Conservation (phyloP, 2,329 filamentous ascomycete genomes). For the Epichloe sp. region DNA sequence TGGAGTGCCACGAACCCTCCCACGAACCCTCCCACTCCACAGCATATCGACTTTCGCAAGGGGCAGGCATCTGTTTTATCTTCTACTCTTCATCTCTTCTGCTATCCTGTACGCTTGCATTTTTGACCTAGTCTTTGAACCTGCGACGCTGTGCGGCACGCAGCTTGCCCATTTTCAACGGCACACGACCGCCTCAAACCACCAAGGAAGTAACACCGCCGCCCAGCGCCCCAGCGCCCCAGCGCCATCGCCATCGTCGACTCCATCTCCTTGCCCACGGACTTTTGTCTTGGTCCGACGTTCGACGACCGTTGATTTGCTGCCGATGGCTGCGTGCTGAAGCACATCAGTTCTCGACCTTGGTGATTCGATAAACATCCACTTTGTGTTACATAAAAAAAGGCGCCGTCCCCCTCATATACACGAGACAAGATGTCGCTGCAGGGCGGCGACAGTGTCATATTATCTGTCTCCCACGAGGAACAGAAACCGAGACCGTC, state of each 20-base stretch:
- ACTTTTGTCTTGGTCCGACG: not conserved
- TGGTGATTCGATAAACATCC: not conserved
- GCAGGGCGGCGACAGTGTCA: slow-evolving; percentile 17
- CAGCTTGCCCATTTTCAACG: not conserved
- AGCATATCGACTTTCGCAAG: not conserved
- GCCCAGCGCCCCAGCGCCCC: too few relatives aligned
- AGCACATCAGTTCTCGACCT: not conserved
- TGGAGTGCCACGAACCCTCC: not conserved
- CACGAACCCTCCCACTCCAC: not conserved
- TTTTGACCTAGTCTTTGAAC: not conserved
- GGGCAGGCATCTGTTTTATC: not conserved
- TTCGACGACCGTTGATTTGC: not conserved
- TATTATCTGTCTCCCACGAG: slow-evolving; percentile 12
- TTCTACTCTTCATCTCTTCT: not conserved
- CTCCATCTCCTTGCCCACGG: not conserved
- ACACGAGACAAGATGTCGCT: slow-evolving; percentile 20
- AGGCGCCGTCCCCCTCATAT: not conserved
- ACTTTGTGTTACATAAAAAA: not conserved
- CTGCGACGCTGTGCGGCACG: slow-evolving; percentile 5
- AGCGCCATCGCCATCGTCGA: not conserved
- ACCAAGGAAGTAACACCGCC: not conserved
- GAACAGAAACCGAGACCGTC: slow-evolving; percentile 15
- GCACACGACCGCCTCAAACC: not conserved
- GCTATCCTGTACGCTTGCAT: slow-evolving; percentile 1
- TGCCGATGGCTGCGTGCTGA: slow-evolving; percentile 8